These are phyloP conservation scores for Fonsecaea nubica DNA, from an alignment of 2,329 filamentous ascomycete species.

Conservation along the genomic window DNA sequence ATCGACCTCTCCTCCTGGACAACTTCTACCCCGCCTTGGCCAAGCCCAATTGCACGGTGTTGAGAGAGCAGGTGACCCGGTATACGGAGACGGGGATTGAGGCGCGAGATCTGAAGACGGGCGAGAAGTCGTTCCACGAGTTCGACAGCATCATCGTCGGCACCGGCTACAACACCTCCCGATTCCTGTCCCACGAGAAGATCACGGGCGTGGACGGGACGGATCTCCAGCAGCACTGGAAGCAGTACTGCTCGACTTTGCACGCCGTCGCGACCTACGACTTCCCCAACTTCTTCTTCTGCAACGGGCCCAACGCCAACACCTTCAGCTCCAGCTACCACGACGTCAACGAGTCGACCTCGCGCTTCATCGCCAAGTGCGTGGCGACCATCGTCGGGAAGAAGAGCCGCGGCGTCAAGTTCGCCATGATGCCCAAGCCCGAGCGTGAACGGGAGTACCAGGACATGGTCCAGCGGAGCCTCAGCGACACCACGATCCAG, in stretches of 20 bases:
- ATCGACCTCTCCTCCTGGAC: slow-evolving; percentile 24
- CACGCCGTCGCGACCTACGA: slow-evolving; percentile 14
- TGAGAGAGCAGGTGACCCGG: slow-evolving; percentile 14
- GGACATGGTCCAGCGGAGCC: slow-evolving; percentile 5
- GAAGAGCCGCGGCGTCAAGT: slow-evolving; percentile 1
- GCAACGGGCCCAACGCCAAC: slow-evolving; percentile 21
- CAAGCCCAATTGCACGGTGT: slow-evolving; percentile 24
- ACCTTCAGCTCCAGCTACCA: slow-evolving; percentile 19
- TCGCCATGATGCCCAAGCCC: slow-evolving; percentile 10
- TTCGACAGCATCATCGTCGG: slow-evolving; percentile 28
- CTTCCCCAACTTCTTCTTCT: slow-evolving; percentile 27
- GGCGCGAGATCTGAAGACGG: slow-evolving; percentile 8
- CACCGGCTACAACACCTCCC: slow-evolving; percentile 23
- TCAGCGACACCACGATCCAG: slow-evolving; percentile 3
- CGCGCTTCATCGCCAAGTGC: slow-evolving; percentile 10
- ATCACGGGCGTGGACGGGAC: slow-evolving; percentile 15
- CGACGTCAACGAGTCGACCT: slow-evolving; percentile 12
- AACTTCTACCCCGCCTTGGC: slow-evolving; percentile 26
- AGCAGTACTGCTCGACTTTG: slow-evolving; percentile 9
- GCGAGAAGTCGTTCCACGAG: slow-evolving; percentile 3
- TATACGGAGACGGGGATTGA: slow-evolving; percentile 23
- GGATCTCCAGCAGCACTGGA: slow-evolving; percentile 26
- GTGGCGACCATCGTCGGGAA: not conserved
- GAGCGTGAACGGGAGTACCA: slow-evolving; percentile 8
- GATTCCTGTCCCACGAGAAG: slow-evolving; percentile 25